Evolutionary conservation across 2,329 filamentous ascomycete genomes (phyloP), one percentile per base, ranked within the genome.

Genomic region (Fusarium begoniae): DNA sequence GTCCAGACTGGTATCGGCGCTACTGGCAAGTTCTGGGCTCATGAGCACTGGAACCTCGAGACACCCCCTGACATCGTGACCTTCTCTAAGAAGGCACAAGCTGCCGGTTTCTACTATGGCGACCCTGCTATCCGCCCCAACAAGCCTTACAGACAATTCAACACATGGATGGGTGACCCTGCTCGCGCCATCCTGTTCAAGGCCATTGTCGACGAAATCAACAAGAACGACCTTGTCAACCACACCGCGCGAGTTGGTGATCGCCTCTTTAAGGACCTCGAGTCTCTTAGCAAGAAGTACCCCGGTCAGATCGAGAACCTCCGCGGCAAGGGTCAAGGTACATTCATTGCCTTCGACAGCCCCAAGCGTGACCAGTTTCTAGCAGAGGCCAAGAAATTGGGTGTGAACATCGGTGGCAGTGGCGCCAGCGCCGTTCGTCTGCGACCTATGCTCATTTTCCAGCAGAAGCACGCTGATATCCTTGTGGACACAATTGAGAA

Each of bases 81-180:
- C 66, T 98, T 98, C 86, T 94, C 91, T 80, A 98, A 98, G 88
- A 98, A 98, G 88, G 95, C 95, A 7, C 95, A 98, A 85, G 94
- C 95, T 5, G 95, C 95, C 12, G 95, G 95, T 40, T 98, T 96
- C 88, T 98, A 96, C 88, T 98, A 91, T 81, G 92, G 92, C 70
- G 92, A 96, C 87, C 89, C 90, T 15, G 91, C 90, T 47, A 88
- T 98, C 76, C 89, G 93, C 18, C 95, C 95, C 72, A 97, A 97
- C 87, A 95, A 95, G 88, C 93, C 95, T 11, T 98, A 97, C 87
- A 92, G 95, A 71, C 95, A 98, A 85, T 98, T 98, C 89, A 98
- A 98, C 88, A 98, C 94, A 55, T 98, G 95, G 95, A 97, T 98
- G 92, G 95, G 95, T 79, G 95, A 98, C 85, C 95, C 95, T 22